Evolutionary conservation across 768 basidiomycete genomes (phyloP).

Genomic region (Hypholoma sublateritium): DNA sequence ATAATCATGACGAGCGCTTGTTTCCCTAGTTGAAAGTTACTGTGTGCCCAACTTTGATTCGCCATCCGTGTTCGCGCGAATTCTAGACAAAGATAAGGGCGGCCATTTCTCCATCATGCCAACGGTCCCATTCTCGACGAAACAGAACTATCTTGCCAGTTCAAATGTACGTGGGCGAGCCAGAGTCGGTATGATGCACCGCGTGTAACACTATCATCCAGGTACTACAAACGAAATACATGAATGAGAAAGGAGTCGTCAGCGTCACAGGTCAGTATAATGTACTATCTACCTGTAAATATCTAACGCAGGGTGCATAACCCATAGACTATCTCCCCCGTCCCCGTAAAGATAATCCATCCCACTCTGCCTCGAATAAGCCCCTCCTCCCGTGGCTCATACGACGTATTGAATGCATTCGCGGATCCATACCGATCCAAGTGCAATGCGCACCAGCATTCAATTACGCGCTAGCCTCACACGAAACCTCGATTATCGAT

Average conservation of each 20-base stretch:
- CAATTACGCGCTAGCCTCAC: conserved; percentile 83
- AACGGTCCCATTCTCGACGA: conserved; percentile 63
- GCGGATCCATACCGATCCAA: conserved; percentile 75
- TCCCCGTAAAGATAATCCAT: conserved; percentile 34
- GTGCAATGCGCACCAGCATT: conserved; percentile 96
- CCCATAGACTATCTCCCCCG: conserved; percentile 80
- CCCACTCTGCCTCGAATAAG: conserved; percentile 38
- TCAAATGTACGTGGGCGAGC: conserved; percentile 58
- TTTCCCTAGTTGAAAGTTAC: conserved; percentile 75
- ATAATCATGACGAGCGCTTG: background rate
- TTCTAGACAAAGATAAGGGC: conserved; percentile 87
- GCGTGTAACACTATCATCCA: conserved; percentile 22
- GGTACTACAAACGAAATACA: conserved; percentile 89
- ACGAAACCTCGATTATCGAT: conserved; percentile 58
- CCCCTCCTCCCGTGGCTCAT: conserved; percentile 84
- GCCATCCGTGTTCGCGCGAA: conserved; percentile 87
- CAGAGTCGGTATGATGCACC: background rate
- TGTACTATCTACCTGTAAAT: background rate
- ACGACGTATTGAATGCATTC: conserved; percentile 83
- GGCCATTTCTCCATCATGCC: conserved; percentile 93
- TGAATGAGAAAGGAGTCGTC: conserved; percentile 86
- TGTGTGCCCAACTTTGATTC: conserved; percentile 94
- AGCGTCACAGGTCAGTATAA: conserved; percentile 64
- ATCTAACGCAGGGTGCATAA: conserved; percentile 5
- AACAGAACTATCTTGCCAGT: conserved; percentile 81